Evolutionary conservation across 176 grass and related monocot genomes (phyloP).

Genomic region (Triticum urartu): DNA sequence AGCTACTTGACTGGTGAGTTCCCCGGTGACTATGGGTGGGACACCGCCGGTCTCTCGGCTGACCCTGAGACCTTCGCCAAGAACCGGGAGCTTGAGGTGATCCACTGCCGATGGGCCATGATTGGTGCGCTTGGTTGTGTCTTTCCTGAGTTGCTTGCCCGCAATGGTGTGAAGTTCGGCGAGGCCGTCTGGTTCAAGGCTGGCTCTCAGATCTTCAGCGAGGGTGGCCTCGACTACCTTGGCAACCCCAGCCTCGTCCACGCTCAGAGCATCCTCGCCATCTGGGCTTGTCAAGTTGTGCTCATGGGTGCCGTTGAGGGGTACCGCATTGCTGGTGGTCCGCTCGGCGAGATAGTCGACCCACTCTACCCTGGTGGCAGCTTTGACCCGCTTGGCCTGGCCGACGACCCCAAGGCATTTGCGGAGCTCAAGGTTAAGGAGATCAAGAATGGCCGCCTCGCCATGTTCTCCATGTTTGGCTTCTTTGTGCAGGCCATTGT

Average conservation of each 20-base stretch:
- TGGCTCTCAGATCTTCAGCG: slow-evolving; percentile 77
- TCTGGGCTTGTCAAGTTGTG: slow-evolving; percentile 80
- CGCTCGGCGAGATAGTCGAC: slow-evolving; percentile 79
- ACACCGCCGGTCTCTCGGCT: slow-evolving; percentile 66
- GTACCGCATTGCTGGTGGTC: slow-evolving; percentile 74
- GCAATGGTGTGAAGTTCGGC: slow-evolving; percentile 80
- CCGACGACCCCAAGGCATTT: slow-evolving; percentile 83
- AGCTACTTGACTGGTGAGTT: slow-evolving; percentile 87
- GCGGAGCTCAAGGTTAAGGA: slow-evolving; percentile 96
- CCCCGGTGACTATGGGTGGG: slow-evolving; percentile 91
- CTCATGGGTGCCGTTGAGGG: slow-evolving; percentile 93
- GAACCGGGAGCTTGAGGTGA: slow-evolving; percentile 84
- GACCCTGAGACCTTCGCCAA: slow-evolving; percentile 91
- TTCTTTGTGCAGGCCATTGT: slow-evolving; percentile 47
- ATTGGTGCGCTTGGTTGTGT: slow-evolving; percentile 78
- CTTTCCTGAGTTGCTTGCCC: slow-evolving; percentile 77
- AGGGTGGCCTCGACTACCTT: slow-evolving; percentile 81
- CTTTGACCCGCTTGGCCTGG: slow-evolving; percentile 78
- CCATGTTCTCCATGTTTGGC: slow-evolving; percentile 99
- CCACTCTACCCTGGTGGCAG: slow-evolving; percentile 75
- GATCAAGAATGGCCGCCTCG: slow-evolving; percentile 86
- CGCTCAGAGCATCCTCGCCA: slow-evolving; percentile 83
- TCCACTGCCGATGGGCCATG: slow-evolving; percentile 87
- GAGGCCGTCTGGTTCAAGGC: slow-evolving; percentile 98
- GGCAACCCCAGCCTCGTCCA: slow-evolving; percentile 87